A percentile compares a stretch with the other conserved stretches of the same genome.
Evolutionary conservation across 495 filamentous ascomycete genomes (phyloP).

Genomic region (Penicillium lagena): DNA sequence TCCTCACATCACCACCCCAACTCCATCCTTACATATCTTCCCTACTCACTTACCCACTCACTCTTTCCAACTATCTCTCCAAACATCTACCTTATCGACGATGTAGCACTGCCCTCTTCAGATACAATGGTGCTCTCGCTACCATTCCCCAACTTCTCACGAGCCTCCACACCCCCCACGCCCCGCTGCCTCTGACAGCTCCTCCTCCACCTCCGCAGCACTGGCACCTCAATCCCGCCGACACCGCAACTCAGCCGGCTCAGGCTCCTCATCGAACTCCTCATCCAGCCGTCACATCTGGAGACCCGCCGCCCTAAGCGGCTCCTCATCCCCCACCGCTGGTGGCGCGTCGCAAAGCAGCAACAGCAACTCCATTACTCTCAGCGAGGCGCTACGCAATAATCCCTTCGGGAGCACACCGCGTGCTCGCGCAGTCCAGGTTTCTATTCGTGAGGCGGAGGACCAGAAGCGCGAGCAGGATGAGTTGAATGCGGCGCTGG

Average conservation of each 20-base stretch:
- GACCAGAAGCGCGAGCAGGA: slow-evolving; percentile 41
- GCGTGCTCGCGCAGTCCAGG: slow-evolving; percentile 22
- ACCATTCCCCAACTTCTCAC: slow-evolving; percentile 33
- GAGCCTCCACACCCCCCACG: slow-evolving; percentile 24
- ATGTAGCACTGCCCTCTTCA: slow-evolving; percentile 26
- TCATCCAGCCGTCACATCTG: slow-evolving; percentile 12
- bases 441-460: slow-evolving; percentile 11
- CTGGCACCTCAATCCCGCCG: slow-evolving; percentile 11
- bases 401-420: slow-evolving; percentile 37
- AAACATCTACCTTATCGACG: not conserved
- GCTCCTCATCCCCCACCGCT: slow-evolving; percentile 2
- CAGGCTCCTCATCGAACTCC: slow-evolving; percentile 12
- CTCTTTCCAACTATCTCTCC: no score
- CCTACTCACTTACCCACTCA: no score
- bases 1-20: no score
- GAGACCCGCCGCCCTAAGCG: slow-evolving; percentile 6
- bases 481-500: slow-evolving; percentile 70
- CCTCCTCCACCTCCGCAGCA: not conserved
- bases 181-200: slow-evolving; percentile 17
- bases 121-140: slow-evolving; percentile 39
- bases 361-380: slow-evolving; percentile 26
- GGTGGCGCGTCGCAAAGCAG: no score
- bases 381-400: slow-evolving; percentile 36
- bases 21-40: no score
- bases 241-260: slow-evolving; percentile 7